These are phyloP conservation scores for Suillus lakei DNA, from an alignment of 768 basidiomycete species.

Conservation along the genomic window DNA sequence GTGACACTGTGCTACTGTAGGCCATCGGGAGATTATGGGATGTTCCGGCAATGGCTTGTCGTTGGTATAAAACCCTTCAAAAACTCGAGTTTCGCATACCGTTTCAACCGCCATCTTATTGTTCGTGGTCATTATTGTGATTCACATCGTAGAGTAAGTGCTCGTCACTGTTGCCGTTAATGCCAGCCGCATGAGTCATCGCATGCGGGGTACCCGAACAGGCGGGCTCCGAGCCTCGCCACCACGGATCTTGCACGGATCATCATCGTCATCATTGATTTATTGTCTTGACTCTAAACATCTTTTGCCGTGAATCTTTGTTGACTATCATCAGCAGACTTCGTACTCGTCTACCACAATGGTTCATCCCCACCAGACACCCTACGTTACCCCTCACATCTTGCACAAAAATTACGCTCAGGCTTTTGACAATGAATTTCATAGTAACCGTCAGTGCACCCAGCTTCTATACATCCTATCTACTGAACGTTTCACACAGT, in stretches of 20 bases:
- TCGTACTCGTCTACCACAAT: slow-evolving; percentile 42
- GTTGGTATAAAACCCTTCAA: slow-evolving; percentile 30
- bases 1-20: too few species aligned
- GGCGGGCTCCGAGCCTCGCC: slow-evolving; percentile 6
- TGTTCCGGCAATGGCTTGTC: slow-evolving; percentile 27
- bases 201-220: slow-evolving; percentile 3
- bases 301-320: slow-evolving; percentile 14
- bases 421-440: slow-evolving; percentile 65
- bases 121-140: neutral
- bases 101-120: slow-evolving; percentile 12
- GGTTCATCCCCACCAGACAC: slow-evolving; percentile 74
- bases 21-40: slow-evolving; percentile 40
- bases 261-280: slow-evolving; percentile 11
- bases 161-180: neutral
- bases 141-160: slow-evolving; percentile 24
- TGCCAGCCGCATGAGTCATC: neutral
- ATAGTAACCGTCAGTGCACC: slow-evolving; percentile 57
- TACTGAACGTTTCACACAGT: slow-evolving; percentile 49
- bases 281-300: slow-evolving; percentile 26
- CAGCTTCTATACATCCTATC: slow-evolving; percentile 8
- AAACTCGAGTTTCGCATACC: neutral
- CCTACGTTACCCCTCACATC: slow-evolving; percentile 89
- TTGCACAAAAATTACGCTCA: slow-evolving; percentile 88
- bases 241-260: slow-evolving; percentile 2
- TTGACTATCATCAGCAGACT: slow-evolving; percentile 10